Evolutionary conservation across 495 filamentous ascomycete genomes (phyloP).

Genomic region (Penicillium canescens): DNA sequence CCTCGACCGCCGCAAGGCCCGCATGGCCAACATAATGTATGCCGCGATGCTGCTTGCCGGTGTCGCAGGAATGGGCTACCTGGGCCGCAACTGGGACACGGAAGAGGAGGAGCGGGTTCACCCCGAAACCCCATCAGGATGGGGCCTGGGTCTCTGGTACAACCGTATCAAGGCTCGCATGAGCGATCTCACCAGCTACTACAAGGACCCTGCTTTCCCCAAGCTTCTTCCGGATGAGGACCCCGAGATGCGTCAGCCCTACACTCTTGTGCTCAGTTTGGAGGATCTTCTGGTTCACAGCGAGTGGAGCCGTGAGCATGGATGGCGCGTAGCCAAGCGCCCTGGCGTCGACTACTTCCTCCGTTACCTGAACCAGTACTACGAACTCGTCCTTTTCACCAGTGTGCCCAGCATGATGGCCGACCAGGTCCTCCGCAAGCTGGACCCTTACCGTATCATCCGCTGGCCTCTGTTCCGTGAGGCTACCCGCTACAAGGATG

Average conservation of each 20-base stretch:
- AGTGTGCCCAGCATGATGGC: constrained; percentile 76
- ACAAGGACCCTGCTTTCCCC: constrained; percentile 92
- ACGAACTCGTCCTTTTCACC: constrained; percentile 95
- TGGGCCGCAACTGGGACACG: constrained; percentile 83
- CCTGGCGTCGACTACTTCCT: constrained; percentile 97
- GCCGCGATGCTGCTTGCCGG: constrained; percentile 48
- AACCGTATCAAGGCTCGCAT: constrained; percentile 73
- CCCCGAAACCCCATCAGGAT: constrained; percentile 69
- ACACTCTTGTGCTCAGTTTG: constrained; percentile 87
- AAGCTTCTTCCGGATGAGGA: constrained; percentile 91
- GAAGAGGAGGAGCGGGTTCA: constrained; percentile 67
- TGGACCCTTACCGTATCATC: constrained; percentile 95
- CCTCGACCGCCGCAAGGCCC: constrained; percentile 73
- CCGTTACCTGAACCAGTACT: constrained; percentile 94
- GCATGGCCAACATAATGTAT: constrained; percentile 68
- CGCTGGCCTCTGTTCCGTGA: constrained; percentile 94
- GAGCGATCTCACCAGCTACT: constrained; percentile 77
- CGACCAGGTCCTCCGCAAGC: constrained; percentile 85
- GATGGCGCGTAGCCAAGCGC: constrained; percentile 93
- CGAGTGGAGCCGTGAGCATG: constrained; percentile 90
- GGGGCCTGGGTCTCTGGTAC: constrained; percentile 74
- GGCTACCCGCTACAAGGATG: constrained; percentile 91
- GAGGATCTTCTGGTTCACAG: constrained; percentile 94
- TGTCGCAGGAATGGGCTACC: constrained; percentile 59
- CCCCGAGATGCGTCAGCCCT: constrained; percentile 78